Evolutionary conservation across 352 stramenopile genomes (phyloP).

Genomic region (Phytophthora brassicae): DNA sequence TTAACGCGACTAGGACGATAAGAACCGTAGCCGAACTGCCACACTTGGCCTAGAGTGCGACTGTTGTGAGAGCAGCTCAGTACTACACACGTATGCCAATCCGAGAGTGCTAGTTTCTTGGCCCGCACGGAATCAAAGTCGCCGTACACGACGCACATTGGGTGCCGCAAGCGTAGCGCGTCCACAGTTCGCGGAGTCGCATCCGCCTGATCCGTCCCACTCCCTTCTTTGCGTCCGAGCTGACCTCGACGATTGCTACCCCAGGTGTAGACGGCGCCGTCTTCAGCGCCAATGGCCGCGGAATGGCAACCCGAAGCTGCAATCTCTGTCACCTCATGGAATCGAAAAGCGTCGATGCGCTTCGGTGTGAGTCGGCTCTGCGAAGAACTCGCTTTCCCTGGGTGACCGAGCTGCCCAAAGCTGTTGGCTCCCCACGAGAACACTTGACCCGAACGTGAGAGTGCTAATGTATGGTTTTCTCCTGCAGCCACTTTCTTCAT

Average conservation of each 20-base stretch:
- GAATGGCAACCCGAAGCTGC: slow-evolving; percentile 75
- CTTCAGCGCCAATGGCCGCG: slow-evolving; percentile 49
- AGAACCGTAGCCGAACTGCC: slow-evolving; percentile 78
- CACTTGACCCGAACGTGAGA: slow-evolving; percentile 65
- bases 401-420: slow-evolving; percentile 75
- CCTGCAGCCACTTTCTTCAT: slow-evolving; percentile 71
- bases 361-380: slow-evolving; percentile 69
- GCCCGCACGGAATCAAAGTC: slow-evolving; percentile 47
- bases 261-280: slow-evolving; percentile 72
- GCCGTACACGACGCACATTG: slow-evolving; percentile 64
- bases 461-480: slow-evolving; percentile 80
- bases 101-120: slow-evolving; percentile 63
- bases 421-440: slow-evolving; percentile 87
- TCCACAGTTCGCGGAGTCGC: slow-evolving; percentile 61
- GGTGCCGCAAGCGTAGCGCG: slow-evolving; percentile 48
- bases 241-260: slow-evolving; percentile 81
- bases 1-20: slow-evolving; percentile 69
- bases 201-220: slow-evolving; percentile 65
- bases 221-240: slow-evolving; percentile 76
- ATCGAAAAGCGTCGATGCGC: slow-evolving; percentile 69
- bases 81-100: slow-evolving; percentile 75
- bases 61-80: slow-evolving; percentile 58
- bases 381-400: slow-evolving; percentile 52
- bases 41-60: slow-evolving; percentile 65
- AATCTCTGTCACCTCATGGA: slow-evolving; percentile 57